A percentile compares a stretch with the other conserved stretches of the same genome.
Evolutionary conservation across 2,329 filamentous ascomycete species (phyloP).

Genomic region (Xylaria sp.): DNA sequence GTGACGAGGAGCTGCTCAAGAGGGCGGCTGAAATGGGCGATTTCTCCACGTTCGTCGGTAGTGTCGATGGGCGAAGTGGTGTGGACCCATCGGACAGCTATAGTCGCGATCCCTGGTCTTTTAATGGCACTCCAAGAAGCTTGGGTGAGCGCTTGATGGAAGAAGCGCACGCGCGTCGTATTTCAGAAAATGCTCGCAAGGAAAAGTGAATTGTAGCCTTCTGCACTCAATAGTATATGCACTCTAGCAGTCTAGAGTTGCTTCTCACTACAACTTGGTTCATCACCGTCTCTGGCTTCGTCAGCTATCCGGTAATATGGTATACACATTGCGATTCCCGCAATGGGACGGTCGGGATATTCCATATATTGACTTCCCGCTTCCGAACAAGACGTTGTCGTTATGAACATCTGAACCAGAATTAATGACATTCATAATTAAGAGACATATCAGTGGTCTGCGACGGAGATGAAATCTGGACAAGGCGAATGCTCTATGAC

Average conservation of each 20-base stretch:
- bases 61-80: slow-evolving; percentile 62
- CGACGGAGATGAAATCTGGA: background rate
- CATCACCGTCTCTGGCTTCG: background rate
- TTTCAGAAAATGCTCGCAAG: slow-evolving; percentile 24
- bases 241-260: slow-evolving; percentile 3
- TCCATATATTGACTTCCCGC: background rate
- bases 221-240: slow-evolving; percentile 8
- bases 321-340: background rate
- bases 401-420: background rate
- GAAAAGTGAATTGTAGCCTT: slow-evolving; percentile 16
- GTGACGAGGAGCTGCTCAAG: slow-evolving; percentile 60
- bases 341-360: background rate
- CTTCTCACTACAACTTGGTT: background rate
- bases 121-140: slow-evolving; percentile 59
- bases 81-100: slow-evolving; percentile 61
- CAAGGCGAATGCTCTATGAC: background rate
- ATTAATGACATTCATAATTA: slow-evolving; percentile 1
- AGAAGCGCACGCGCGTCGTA: slow-evolving; percentile 52
- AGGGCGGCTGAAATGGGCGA: slow-evolving; percentile 61
- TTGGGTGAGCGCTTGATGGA: slow-evolving; percentile 62
- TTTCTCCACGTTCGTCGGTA: slow-evolving; percentile 64
- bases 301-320: background rate
- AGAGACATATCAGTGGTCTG: background rate
- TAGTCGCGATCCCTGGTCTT: slow-evolving; percentile 53
- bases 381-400: background rate